Percentiles rank a stretch among this genome's conserved stretches.
phyloP scores from a whole-genome alignment of 2,329 filamentous ascomycete genomes.

The Fusarium cicatricum region DNA sequence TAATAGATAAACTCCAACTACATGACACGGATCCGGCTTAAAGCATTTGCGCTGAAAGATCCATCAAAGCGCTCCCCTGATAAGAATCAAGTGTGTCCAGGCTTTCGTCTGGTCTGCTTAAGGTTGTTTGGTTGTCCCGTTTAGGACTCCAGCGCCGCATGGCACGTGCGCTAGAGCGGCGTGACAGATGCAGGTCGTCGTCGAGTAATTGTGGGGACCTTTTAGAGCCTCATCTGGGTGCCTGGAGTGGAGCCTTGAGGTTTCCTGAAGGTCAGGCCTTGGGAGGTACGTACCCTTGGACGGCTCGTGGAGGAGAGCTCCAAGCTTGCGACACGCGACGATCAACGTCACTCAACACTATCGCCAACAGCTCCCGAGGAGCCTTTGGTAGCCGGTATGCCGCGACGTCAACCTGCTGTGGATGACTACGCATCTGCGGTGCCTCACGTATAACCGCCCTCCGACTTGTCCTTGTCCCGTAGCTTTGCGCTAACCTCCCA shows the following conservation, averaged over 20 bases:
- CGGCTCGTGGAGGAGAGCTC: constrained; percentile 5
- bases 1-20: too few species aligned
- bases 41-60: too few species aligned
- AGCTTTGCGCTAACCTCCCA: constrained; percentile 15
- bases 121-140: neutral
- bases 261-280: neutral
- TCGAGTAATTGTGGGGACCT: neutral
- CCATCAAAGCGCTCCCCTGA: too few species aligned
- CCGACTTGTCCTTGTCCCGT: constrained; percentile 13
- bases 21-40: too few species aligned
- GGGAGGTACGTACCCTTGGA: constrained; percentile 12
- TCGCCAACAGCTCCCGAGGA: constrained; percentile 17
- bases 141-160: neutral
- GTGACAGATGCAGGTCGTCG: neutral
- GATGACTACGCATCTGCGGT: constrained; percentile 59
- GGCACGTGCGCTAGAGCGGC: neutral
- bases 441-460: constrained; percentile 49
- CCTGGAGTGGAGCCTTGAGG: neutral
- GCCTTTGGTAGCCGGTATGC: constrained; percentile 47
- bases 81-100: neutral
- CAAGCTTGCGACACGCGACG: constrained; percentile 33
- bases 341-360: constrained; percentile 18
- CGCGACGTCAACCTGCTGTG: constrained; percentile 55
- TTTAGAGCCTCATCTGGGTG: too few species aligned
- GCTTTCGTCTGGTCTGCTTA: neutral